Evolutionary conservation across 2,329 filamentous ascomycete genomes (phyloP), one percentile per base, ranked within the genome.

Genomic region (Septoria petroselini): DNA sequence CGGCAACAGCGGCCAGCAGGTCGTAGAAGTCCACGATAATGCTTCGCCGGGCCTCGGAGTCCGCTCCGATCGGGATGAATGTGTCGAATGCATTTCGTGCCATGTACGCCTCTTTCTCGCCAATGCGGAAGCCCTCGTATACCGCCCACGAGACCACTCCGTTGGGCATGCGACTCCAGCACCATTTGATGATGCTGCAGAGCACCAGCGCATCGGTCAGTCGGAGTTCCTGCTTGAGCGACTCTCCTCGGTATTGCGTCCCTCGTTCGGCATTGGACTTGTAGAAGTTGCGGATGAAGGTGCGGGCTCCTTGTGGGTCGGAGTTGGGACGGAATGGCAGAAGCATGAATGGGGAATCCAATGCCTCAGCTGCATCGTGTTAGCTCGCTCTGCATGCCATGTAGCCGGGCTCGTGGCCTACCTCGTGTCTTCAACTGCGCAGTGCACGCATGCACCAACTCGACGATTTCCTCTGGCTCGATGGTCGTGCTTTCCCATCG

Each of bases 21-120:
- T 97, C 91, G 71, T 97, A 98, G 71, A 95, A 97, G 71, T 95
- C 88, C 64, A 94, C 91, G 50, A 96, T 91, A 65, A 98, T 96
- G 63, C 83, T 85, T 41, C 86, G 85, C 44, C 89, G 85, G 21
- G 90, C 83, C 52, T 88, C 84, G 14, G 88, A 94, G 53, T 95
- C 91, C 23, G 94, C 87, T 65, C 90, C 94, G 47, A 98, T 79
- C 0, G 93, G 93, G 53, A 98, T 91, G 66, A 98, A 98, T 0
- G 91, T 96, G 52, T 89, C 86, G 73, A 98, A 98, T 0, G 93
- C 89, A 70, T 97, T 88, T 62, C 88, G 82, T 47, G 91, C 91
- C 76, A 94, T 82, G 64, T 87, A 85, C 4, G 93, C 95, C 72
- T 97, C 93, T 76, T 86, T 82, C 73, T 98, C 93, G 66, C 93